Evolutionary conservation across 2,329 filamentous ascomycete genomes (phyloP), one percentile per base, ranked within the genome.

Genomic region (Talaromyces islandicus): DNA sequence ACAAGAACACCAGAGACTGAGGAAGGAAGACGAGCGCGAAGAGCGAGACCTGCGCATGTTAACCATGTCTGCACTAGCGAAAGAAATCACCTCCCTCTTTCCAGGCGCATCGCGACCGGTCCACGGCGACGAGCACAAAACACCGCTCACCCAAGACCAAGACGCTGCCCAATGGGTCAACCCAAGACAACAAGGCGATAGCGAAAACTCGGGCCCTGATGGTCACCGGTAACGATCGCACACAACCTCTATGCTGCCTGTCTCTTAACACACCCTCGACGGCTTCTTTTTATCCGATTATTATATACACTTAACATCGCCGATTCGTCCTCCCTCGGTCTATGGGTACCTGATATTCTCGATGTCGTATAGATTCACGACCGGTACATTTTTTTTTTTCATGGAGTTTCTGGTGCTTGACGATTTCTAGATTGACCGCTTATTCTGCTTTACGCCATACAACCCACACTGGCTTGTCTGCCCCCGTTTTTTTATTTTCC

Each of bases 1-100:
- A 78, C 63, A 72, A 19, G 88, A 95, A 68, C 88, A 90, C 61
- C 70, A 70, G 54, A 75, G 77, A 30, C 63, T 81, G 48, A 67
- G 76, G 59, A 77, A 77, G 63, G 78, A 81, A 63, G 78, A 81
- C 59, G 78, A 80, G 56, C 75, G 78, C 19, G 78, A 81, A 65
- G 78, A 81, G 66, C 71, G 71, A 57, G 78, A 81, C 63, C 68
- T 81, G 7, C 73, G 77, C 38, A 70, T 70, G 27, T 81, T 75
- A 66, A 78, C 76, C 52, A 75, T 74, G 3, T 73, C 75, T n/a
- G 76, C 76, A 14, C 68, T 81, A 21, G 76, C 77, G 1, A 72
- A 73, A 12, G 76, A 79, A 58, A 73, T 81, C 61, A 62, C 57
- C 0, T 50, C 52, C 29, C 50, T 62, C 7, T 62, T 59, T 19